Evolutionary conservation across 495 filamentous ascomycete species (phyloP).

Genomic region (Penicilliopsis zonata): DNA sequence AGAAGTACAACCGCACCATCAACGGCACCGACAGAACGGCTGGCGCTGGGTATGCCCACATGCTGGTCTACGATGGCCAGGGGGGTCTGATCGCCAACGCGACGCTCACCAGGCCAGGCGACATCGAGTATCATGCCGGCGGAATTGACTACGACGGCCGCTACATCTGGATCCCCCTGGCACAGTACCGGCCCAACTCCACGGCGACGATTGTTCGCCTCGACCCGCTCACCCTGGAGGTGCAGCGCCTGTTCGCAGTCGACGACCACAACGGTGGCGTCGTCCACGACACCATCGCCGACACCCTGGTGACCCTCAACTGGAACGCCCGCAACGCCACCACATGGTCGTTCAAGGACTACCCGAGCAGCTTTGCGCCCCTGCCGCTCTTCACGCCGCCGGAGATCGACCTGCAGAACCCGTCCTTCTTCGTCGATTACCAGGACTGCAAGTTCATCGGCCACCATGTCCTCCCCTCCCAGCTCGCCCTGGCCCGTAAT

Average conservation of each 20-base stretch:
- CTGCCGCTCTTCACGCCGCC: conserved; percentile 15
- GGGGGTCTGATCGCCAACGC: conserved; percentile 22
- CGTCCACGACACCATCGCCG: conserved; percentile 16
- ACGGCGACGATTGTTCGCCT: conserved; percentile 21
- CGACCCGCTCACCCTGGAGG: conserved; percentile 14
- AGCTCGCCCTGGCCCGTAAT: conserved; percentile 1
- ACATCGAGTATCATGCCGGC: conserved; percentile 20
- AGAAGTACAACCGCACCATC: conserved; percentile 12
- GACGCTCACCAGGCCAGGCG: conserved; percentile 12
- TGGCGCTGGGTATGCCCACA: conserved; percentile 19
- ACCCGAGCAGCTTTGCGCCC: conserved; percentile 4
- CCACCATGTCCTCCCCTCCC: conserved; percentile 7
- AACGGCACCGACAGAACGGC: conserved; percentile 19
- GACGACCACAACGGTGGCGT: conserved; percentile 22
- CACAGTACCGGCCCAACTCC: conserved; percentile 25
- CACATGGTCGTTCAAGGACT: conserved; percentile 12
- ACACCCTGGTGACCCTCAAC: conserved; percentile 20
- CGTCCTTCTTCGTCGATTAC: conserved; percentile 21
- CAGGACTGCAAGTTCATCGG: conserved; percentile 30
- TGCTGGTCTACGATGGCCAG: conserved; percentile 19
- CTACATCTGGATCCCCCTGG: conserved; percentile 20
- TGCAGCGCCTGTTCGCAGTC: conserved; percentile 11
- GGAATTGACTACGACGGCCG: conserved; percentile 29
- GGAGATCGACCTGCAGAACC: conserved; percentile 7
- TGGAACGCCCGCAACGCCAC: conserved; percentile 20